Base-by-base conservation (phyloP, 169 alveolate genomes). In the Sarcocystis neurona region DNA sequence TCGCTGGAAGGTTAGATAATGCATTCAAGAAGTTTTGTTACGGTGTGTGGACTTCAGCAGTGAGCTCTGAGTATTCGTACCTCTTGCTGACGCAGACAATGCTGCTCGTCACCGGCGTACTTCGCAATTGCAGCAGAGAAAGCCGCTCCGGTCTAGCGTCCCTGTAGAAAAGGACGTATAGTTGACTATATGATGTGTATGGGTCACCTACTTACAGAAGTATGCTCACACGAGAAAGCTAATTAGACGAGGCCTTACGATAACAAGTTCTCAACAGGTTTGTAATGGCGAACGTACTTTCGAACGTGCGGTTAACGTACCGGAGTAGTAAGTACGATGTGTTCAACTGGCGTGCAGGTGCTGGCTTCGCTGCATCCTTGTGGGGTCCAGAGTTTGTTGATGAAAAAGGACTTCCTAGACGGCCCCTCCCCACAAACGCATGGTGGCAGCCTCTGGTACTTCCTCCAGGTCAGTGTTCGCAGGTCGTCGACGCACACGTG, bases 371-470 rank as follows among this genome's bases (percentile, higher is more conserved):
- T 50, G 56, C 87, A 0, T 37, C 4, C n/a, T 75, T 79, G 41
- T 79, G 87, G 87, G 87, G 66, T 27, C 75, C 87, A 0, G 39
- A 48, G 77, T 50, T 50, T 0, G 66, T 79, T 27, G 87, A 79
- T 75, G 72, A 27, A 10, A 20, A 43, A 6, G 87, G 87, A 8
- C 48, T 32, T 10, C 75, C 87, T 12, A 48, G 44, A 53, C 44
- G 12, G 48, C 87, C 87, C 41, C 46, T 79, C 32, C 72, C 53
- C n/a, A 79, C 87, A 30, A 79, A 53, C 37, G 53, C 77, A 23
- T 79, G 87, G 87, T 79, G 87, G 87, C 53, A 34, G 39, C 75
- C 87, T 50, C 53, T 79, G 46, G 87, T 79, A 20, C 12, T 79
- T 53, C 87, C 87, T 27, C 87, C 87, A 34, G 87, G 87, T 53